phyloP scores from a whole-genome alignment of 2,329 filamentous ascomycete species.

The Colletotrichum sp. region DNA sequence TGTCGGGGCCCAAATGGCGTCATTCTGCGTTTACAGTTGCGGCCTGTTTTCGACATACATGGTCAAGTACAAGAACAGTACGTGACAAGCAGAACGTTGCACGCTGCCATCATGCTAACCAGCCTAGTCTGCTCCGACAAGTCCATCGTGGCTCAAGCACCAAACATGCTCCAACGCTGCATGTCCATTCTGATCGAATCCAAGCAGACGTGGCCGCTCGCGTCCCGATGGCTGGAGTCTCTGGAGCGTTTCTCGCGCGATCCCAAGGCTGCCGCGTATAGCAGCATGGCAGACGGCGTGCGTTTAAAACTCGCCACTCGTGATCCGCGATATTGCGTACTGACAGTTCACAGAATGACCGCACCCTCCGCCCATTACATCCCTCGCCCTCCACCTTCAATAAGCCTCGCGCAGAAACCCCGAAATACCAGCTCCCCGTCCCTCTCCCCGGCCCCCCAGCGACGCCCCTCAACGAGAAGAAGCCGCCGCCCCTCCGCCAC shows the following conservation, averaged over 20 bases:
- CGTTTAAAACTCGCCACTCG: not conserved
- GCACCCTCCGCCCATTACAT: constrained; percentile 29
- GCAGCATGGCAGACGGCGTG: constrained; percentile 55
- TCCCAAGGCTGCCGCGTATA: constrained; percentile 42
- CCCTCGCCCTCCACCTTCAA: constrained; percentile 21
- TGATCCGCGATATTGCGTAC: not conserved
- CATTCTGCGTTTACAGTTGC: constrained; percentile 61
- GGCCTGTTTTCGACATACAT: constrained; percentile 57
- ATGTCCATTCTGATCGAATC: constrained; percentile 52
- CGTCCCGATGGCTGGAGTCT: constrained; percentile 56
- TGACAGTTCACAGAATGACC: constrained; percentile 29
- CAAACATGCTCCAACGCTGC: constrained; percentile 50
- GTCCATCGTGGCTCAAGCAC: constrained; percentile 43
- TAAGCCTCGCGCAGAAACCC: constrained; percentile 23
- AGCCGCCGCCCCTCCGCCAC: not conserved
- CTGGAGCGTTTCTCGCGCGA: constrained; percentile 52
- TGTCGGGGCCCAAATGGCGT: constrained; percentile 58
- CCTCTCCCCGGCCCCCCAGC: constrained; percentile 12
- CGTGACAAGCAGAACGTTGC: no score
- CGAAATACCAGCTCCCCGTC: constrained; percentile 5
- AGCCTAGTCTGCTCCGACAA: constrained; percentile 47
- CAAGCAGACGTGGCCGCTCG: constrained; percentile 57
- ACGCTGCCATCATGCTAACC: not conserved
- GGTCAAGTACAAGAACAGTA: constrained; percentile 55
- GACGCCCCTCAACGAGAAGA: constrained; percentile 10